These are phyloP conservation scores for Rhododendron griersonianum DNA, from an alignment of 148 eudicot genomes.

Conservation along the genomic window DNA sequence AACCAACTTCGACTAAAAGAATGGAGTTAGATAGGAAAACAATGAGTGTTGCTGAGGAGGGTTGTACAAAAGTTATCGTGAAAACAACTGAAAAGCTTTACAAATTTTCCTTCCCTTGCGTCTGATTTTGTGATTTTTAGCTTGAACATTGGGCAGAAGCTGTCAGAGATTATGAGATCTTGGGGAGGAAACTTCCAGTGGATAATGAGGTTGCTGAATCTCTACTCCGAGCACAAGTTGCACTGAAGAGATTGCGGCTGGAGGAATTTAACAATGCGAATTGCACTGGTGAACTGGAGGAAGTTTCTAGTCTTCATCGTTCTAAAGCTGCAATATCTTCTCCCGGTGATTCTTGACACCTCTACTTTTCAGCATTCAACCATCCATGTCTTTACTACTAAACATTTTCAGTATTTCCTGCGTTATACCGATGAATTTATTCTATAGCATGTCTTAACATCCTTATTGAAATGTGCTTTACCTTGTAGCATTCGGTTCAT, in stretches of 20 bases:
- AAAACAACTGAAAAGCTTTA: neutral
- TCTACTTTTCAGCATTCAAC: neutral
- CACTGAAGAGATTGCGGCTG: conserved; percentile 16
- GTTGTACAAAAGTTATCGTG: neutral
- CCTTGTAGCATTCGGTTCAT: neutral
- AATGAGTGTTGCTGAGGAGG: neutral
- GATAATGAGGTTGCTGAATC: conserved; percentile 32
- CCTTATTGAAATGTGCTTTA: neutral
- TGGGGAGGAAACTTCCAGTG: conserved; percentile 27
- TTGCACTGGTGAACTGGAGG: neutral
- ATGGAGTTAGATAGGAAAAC: neutral
- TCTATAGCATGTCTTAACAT: neutral
- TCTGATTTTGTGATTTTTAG: conserved; percentile 7
- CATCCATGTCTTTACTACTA: neutral
- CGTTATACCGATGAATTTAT: neutral
- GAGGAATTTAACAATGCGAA: conserved; percentile 7
- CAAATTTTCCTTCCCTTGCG: neutral
- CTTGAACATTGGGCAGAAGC: conserved; percentile 35
- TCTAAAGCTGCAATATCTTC: conserved; percentile 8
- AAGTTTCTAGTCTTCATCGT: conserved; percentile 4
- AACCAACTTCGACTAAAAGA: neutral
- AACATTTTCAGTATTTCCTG: neutral
- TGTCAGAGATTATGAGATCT: conserved; percentile 29
- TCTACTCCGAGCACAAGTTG: conserved; percentile 23
- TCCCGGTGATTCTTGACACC: conserved; percentile 8